Conservation (phyloP, 2,329 filamentous ascomycete genomes). For the Fusarium tanahbumbuense region DNA sequence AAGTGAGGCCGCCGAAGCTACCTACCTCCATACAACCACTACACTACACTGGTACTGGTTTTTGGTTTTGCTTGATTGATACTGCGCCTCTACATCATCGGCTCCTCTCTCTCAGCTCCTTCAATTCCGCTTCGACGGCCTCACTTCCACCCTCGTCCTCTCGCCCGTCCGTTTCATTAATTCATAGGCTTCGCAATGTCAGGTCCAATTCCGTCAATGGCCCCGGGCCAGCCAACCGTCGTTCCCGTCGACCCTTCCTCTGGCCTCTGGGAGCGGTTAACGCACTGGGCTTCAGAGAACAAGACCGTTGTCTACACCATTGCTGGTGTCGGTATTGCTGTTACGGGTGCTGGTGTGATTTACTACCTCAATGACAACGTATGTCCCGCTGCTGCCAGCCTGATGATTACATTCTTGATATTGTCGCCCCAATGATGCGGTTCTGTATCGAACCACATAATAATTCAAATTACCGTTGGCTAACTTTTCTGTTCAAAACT, state of each 20-base stretch:
- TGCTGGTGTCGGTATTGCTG: conserved; percentile 91
- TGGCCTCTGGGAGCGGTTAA: conserved; percentile 88
- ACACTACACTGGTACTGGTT: conserved; percentile 6
- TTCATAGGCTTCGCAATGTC: conserved; percentile 53
- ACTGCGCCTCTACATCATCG: conserved; percentile 52
- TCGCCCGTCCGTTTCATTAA: conserved; percentile 40
- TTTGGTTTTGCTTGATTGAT: conserved; percentile 28
- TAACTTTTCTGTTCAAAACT: conserved; percentile 22
- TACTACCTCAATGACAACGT: conserved; percentile 82
- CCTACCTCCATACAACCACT: conserved; percentile 1
- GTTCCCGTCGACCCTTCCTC: conserved; percentile 68
- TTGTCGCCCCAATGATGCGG: conserved; percentile 11
- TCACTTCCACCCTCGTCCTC: conserved; percentile 42
- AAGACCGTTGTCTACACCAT: conserved; percentile 97
- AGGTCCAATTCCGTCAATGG: conserved; percentile 61
- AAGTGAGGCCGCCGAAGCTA: conserved; percentile 49
- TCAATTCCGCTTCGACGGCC: conserved; percentile 44
- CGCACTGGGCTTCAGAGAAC: conserved; percentile 93
- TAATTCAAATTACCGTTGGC: conserved; percentile 16
- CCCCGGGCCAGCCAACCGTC: conserved; percentile 58
- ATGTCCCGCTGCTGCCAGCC: conserved; percentile 42
- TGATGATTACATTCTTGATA: conserved; percentile 11
- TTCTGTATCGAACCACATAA: conserved; percentile 37
- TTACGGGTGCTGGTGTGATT: conserved; percentile 89
- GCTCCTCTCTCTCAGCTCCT: conserved; percentile 43